Percentiles rank a stretch among this genome's conserved stretches.
These are phyloP conservation scores for Fusarium torulosum DNA, from an alignment of 2,329 filamentous ascomycete species.

Conservation along the genomic window DNA sequence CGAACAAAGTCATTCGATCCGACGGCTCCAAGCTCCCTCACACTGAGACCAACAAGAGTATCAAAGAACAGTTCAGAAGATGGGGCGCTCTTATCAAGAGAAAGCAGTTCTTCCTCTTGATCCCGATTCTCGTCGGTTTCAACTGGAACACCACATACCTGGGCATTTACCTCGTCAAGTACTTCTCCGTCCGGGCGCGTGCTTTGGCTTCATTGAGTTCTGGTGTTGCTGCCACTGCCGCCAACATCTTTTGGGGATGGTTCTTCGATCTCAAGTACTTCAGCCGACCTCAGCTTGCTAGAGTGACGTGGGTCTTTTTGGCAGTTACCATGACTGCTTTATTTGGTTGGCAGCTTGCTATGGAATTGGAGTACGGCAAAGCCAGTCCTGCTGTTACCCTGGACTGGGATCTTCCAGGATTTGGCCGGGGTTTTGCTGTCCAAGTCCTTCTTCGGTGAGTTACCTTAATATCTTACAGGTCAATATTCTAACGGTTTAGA, in stretches of 20 bases:
- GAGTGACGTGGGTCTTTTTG: conserved; percentile 58
- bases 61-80: conserved; percentile 33
- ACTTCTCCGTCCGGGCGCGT: conserved; percentile 64
- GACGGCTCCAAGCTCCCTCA: conserved; percentile 36
- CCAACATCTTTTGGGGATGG: conserved; percentile 64
- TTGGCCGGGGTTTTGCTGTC: conserved; percentile 61
- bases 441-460: conserved; percentile 61
- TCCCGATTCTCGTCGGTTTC: conserved; percentile 63
- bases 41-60: conserved; percentile 25
- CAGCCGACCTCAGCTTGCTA: conserved; percentile 58
- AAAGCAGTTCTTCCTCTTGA: conserved; percentile 61
- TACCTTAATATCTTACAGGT: not conserved
- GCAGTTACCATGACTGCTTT: conserved; percentile 57
- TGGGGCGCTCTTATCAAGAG: conserved; percentile 55
- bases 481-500: conserved; percentile 20
- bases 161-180: conserved; percentile 65
- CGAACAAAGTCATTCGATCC: conserved; percentile 43
- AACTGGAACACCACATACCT: conserved; percentile 65
- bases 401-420: conserved; percentile 60
- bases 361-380: conserved; percentile 60
- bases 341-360: conserved; percentile 62
- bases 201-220: conserved; percentile 61
- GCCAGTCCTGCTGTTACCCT: conserved; percentile 55
- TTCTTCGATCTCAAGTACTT: conserved; percentile 60
- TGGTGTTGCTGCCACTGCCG: conserved; percentile 59